Base-by-base conservation (phyloP, 2,329 filamentous ascomycete species). In the Ascosphaera aggregata region DNA sequence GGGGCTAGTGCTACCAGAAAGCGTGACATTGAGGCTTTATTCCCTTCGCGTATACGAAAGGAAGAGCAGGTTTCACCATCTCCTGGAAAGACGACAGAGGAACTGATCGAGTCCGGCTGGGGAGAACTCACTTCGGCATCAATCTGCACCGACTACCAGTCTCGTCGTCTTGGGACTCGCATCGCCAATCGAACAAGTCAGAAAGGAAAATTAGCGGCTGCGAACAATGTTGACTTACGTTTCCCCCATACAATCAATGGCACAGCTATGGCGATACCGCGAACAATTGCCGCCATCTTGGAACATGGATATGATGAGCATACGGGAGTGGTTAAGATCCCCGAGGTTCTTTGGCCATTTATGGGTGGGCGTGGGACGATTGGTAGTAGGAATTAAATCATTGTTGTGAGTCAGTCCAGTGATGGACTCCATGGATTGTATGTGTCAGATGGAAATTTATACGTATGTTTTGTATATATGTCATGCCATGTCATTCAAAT, bases 71-170 rank as follows among this genome's bases (percentile, higher is more conserved):
- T 9, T 31, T n/a, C 17, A 5, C 4, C 18, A 4, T 36, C 34
- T 19, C 4, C 22, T n/a, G 5, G 9, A 3, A 17, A 32, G 3
- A 30, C 36, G 5, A 18, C 13, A 4, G 30, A 39, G 18, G 37
- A 30, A 38, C 9, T 11, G 11, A 4, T 30, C 36, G 46, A 27
- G 43, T 56, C 19, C 67, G 84, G 81, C 20, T 98, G 85, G 79
- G 89, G 89, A 36, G 89, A 98, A 59, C 76, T 98, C 39, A 92
- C 85, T 0, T 86, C 78, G 34, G 75, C 82, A 0, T 91, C 80
- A 45, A 76, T 86, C 48, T 98, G 89, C 59, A 89, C 81, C 1
- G 89, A 98, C 57, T 98, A 95, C 59, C 89, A 98, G 62, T 78
- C 71, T 18, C 68, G 89, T 19, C 69, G 89, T 13, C 63, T 98